Evolutionary conservation across 345 rosid genomes (phyloP).

Genomic region (Gossypium rotundifolium): DNA sequence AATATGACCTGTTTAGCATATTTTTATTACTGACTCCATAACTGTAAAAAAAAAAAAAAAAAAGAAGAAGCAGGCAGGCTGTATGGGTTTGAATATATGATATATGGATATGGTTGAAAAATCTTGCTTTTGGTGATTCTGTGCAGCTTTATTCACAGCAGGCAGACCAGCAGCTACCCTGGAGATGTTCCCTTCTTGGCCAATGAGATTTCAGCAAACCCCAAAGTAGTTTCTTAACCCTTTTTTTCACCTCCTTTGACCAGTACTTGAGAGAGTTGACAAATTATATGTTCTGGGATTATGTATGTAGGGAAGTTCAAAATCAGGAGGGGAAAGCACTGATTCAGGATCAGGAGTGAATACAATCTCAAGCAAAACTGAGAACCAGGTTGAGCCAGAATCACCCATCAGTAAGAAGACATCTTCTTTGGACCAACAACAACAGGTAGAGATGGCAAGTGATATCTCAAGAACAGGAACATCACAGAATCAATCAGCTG

Average conservation of each 20-base stretch:
- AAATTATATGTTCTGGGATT: neutral
- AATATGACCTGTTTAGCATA: conserved; percentile 31
- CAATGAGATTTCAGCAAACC: conserved; percentile 94
- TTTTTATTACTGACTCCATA: conserved; percentile 35
- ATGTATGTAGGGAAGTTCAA: conserved; percentile 69
- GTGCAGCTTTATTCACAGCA: conserved; percentile 71
- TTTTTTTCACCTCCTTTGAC: conserved; percentile 42
- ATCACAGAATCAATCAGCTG: conserved; percentile 45
- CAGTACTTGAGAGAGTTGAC: conserved; percentile 11
- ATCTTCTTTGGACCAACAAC: conserved; percentile 36
- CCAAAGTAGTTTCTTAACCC: conserved; percentile 48
- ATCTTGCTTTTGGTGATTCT: conserved; percentile 31
- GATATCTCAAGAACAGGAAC: conserved; percentile 46
- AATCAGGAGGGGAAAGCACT: conserved; percentile 69
- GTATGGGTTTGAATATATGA: neutral
- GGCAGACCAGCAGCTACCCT: conserved; percentile 92
- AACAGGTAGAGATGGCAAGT: conserved; percentile 32
- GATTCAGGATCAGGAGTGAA: conserved; percentile 87
- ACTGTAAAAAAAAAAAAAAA: conserved; percentile 25
- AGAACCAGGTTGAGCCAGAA: conserved; percentile 58
- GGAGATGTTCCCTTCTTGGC: conserved; percentile 99
- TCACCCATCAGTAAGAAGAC: conserved; percentile 70
- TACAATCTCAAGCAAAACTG: conserved; percentile 64
- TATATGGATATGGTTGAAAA: conserved; percentile 5
- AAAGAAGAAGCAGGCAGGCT: neutral